Evolutionary conservation across 257 asterid species (phyloP), one percentile per base, ranked within the genome.

Genomic region (Penstemon newberryi): DNA sequence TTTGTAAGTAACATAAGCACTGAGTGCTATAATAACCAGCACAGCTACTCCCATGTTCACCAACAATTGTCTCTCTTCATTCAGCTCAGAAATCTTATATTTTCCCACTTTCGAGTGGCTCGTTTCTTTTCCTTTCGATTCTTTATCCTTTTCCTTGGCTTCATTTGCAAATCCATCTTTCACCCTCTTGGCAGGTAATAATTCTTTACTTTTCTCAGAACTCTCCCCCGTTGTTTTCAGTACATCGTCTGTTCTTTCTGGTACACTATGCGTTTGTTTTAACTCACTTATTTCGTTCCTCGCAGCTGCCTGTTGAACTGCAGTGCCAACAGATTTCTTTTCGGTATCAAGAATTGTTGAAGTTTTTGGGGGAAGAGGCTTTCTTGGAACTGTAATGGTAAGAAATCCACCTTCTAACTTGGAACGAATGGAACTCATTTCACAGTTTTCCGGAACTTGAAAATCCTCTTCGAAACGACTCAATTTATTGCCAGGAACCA

Each of bases 381-480:
- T 77, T 70, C 79, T 81, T 0, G 92, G 87, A 52, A 93, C 75
- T 42, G 86, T 72, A 36, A 93, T 73, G 38, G 59, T 81, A 11
- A 93, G 92, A 46, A 65, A 75, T 57, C 87, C 97, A 51, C 81
- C 86, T 39, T 83, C 84, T 53, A 69, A 84, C 79, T 77, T 88
- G 47, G 97, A 95, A 25, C 80, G 85, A 18, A 86, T 69, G 0
- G 83, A 79, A 56, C 75, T 75, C 56, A 85, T 68, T 60, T 78
- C 82, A 43, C 89, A 74, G 42, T 72, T 69, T 52, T 80, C 87
- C 0, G 97, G 95, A 56, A 83, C 79, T 56, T 72, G 84, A 70
- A 70, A 90, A 68, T 90, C 95, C 73, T 90, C 94, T 46, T 39
- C 82, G 52, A 93, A 93, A 0, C 93, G 88, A 62, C 81, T 83